Evolutionary conservation across 2,329 filamentous ascomycete species (phyloP), one percentile per base, ranked within the genome.

Genomic region (Tricladium varicosporioides): DNA sequence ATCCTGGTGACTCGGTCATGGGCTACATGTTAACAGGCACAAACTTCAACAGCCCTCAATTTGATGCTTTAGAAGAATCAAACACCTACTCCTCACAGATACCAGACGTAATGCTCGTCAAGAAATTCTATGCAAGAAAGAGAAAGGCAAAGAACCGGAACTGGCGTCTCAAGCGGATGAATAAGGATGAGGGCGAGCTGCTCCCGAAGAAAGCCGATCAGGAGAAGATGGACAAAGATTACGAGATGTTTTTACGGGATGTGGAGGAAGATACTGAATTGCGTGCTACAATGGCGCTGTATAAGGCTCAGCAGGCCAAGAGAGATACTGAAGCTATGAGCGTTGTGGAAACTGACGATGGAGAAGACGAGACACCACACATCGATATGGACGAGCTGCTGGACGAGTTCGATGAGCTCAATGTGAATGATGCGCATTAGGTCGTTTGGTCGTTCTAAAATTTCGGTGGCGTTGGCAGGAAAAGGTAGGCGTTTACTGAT

Each of bases 81-180:
- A 85, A 85, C 72, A 85, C 87, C 51, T 93, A 95, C 74, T 78
- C 84, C 2, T 87, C 86, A 2, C 85, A 81, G 2, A 89, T 99
- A 55, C 94, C 94, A 0, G 94, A 99, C 68, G 94, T 97, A 0
- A 77, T 99, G 5, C 81, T 99, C 2, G 91, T 99, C 72, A 97
- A 96, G 91, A 99, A 99, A 75, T 87, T 91, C 80, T 99, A 95
- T 76, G 85, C 88, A 57, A 85, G 90, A 66, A 88, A 89, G 75
- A 87, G 89, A 79, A 96, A 93, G 83, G 82, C 85, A 71, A 87
- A 86, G 78, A 82, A 80, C 73, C 86, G 95, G 65, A 90, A 90
- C 80, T 99, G 94, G 94, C 89, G 88, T 73, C 85, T 99, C 73
- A 95, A 90, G 84, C 91, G 94, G 69, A 93, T 99, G 89, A 82